Percentiles rank a stretch among this genome's conserved stretches.
Conservation (phyloP, 2,329 filamentous ascomycete species). For the Fusarium sublunatum region DNA sequence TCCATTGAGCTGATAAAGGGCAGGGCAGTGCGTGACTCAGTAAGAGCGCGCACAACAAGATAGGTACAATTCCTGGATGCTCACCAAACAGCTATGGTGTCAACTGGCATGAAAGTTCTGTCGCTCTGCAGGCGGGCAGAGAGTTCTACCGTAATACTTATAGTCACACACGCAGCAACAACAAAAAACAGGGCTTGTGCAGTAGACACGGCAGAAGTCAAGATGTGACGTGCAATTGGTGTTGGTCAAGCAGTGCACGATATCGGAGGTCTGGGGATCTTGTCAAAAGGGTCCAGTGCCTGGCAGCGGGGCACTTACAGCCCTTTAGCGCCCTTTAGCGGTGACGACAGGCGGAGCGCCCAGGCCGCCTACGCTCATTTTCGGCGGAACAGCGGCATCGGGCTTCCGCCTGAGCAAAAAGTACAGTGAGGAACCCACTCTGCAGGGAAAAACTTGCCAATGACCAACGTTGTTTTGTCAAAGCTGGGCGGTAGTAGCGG, state of each 20-base stretch:
- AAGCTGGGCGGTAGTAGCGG: constrained; percentile 21
- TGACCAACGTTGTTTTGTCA: constrained; percentile 45
- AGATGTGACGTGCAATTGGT: constrained; percentile 29
- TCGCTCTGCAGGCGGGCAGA: not conserved
- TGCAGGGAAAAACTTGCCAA: constrained; percentile 41
- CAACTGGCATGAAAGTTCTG: not conserved
- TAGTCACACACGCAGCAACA: not conserved
- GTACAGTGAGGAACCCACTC: constrained; percentile 25
- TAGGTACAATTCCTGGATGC: not conserved
- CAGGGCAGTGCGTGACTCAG: constrained; percentile 19
- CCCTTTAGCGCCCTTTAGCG: constrained; percentile 3
- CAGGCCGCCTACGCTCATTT: constrained; percentile 17
- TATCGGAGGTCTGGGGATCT: constrained; percentile 33
- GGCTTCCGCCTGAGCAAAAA: constrained; percentile 27
- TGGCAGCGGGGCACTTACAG: constrained; percentile 29
- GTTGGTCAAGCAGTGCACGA: constrained; percentile 34
- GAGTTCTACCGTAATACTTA: not conserved
- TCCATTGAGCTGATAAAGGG: constrained; percentile 28
- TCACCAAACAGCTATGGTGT: too few relatives aligned
- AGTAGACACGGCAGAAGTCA: not conserved
- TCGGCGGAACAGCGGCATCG: constrained; percentile 25
- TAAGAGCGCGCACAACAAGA: not conserved
- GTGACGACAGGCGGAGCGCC: constrained; percentile 24
- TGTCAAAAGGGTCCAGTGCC: constrained; percentile 31
- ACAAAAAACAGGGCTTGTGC: not conserved